Base-by-base conservation (phyloP, 2,329 filamentous ascomycete species). In the Alternaria hordeiaustralica region DNA sequence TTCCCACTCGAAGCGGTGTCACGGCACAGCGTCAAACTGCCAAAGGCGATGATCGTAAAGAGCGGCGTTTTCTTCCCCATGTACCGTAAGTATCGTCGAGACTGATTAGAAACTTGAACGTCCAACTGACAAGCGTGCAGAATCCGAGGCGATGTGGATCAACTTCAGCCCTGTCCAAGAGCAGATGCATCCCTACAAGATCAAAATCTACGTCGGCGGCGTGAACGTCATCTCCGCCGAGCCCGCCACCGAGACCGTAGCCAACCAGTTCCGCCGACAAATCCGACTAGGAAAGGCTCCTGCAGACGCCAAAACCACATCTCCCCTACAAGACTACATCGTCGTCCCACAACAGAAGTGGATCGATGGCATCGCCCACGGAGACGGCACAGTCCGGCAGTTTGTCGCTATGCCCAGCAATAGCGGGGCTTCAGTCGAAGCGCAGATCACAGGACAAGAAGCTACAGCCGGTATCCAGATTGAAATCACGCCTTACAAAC, bases 1-100 rank as follows among this genome's bases (percentile, higher is more conserved):
- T 71, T 67, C 30, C 65, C 71, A 6, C 46, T 73, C 20, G 45
- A 58, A n/a, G 15, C 50, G 11, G 54, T 67, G 3, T 58, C 58
- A 2, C 13, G 43, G 6, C 80, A 81, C 57, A 63, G 71, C 7
- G 53, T 66, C 1, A 73, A 68, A 0, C 67, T 86, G 18, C 79
- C 79, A 1, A 11, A 63, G 0, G 56, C 71, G 5, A 80, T 85
- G 69, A 69, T 64, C 0, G 66, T 62, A 2, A 84, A 84, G 62
- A 81, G 81, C 4, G 84, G 84, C 2, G 51, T 84, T 0, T 83
- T 86, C 66, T 72, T 86, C 6, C 81, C 83, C 0, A 85, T 86
- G 77, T 80, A 84, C 21, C 80, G 77, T 89, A 89, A 58, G 64
- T 64, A 12, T 9, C 15, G 4, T 11, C 5, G 21, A 21, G 3